phyloP scores from a whole-genome alignment of 805 yeast species.

The Candida germanica region DNA sequence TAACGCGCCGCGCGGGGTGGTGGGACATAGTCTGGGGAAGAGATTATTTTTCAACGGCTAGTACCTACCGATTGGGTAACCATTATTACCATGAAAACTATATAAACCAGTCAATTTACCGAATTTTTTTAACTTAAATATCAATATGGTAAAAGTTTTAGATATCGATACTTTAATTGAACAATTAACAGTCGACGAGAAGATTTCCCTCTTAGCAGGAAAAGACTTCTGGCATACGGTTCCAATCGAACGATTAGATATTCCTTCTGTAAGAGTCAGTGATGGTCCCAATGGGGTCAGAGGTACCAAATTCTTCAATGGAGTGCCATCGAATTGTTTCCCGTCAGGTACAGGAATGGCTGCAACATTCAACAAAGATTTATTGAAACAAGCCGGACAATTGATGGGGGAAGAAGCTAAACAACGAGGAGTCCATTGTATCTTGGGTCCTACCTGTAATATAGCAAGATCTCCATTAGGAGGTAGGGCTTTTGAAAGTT shows the following conservation, averaged over 20 bases:
- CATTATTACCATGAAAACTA: too few relatives aligned
- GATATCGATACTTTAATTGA: conserved; percentile 28
- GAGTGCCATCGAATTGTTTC: conserved; percentile 54
- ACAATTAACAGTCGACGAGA: conserved; percentile 32
- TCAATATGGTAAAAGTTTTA: conserved; percentile 11
- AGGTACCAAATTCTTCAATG: conserved; percentile 53
- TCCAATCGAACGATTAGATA: conserved; percentile 35
- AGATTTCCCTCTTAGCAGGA: conserved; percentile 37
- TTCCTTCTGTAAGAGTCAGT: conserved; percentile 47
- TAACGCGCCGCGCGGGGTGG: too few relatives aligned
- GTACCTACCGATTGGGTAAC: too few relatives aligned
- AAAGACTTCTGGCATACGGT: conserved; percentile 51
- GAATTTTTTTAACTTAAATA: not conserved
- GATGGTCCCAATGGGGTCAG: conserved; percentile 69
- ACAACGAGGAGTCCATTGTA: conserved; percentile 47
- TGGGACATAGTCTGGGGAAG: too few relatives aligned
- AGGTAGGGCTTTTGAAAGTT: conserved; percentile 62
- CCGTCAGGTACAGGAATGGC: conserved; percentile 63
- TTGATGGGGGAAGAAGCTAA: conserved; percentile 55
- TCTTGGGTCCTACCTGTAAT: conserved; percentile 42
- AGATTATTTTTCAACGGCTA: too few relatives aligned
- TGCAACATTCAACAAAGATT: conserved; percentile 51
- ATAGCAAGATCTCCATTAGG: conserved; percentile 58
- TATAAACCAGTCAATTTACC: not conserved
- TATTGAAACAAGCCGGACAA: conserved; percentile 47